Evolutionary conservation across 768 basidiomycete species (phyloP).

Genomic region (Dictyophora rubrovolvata): DNA sequence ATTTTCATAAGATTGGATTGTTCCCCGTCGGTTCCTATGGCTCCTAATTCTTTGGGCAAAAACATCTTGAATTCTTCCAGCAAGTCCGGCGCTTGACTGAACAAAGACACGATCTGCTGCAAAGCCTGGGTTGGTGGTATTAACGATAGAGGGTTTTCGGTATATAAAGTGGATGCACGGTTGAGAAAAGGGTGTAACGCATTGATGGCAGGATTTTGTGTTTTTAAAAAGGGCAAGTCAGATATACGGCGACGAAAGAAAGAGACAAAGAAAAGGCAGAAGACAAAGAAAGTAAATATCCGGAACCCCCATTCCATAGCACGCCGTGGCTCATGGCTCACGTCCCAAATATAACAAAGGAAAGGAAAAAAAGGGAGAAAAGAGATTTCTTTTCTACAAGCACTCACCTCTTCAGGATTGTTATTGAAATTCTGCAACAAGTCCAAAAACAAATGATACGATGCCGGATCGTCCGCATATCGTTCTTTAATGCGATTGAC

Average conservation of each 20-base stretch:
- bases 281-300: too few species aligned
- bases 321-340: too few species aligned
- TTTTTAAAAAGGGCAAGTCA: too few species aligned
- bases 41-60: slow-evolving; percentile 48
- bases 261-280: too few species aligned
- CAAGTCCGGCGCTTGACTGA: slow-evolving; percentile 68
- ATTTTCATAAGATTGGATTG: slow-evolving; percentile 7
- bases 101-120: slow-evolving; percentile 54
- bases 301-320: too few species aligned
- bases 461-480: slow-evolving; percentile 69
- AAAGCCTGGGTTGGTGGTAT: slow-evolving; percentile 51
- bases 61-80: slow-evolving; percentile 66
- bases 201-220: too few species aligned
- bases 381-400: not conserved
- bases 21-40: slow-evolving; percentile 31
- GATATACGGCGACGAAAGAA: too few species aligned
- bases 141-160: not conserved
- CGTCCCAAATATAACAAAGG: not conserved
- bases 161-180: too few species aligned
- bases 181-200: too few species aligned
- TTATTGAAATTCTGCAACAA: slow-evolving; percentile 39
- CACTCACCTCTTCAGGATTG: slow-evolving; percentile 8
- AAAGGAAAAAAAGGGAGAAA: not conserved
- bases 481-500: slow-evolving; percentile 95
- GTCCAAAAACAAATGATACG: slow-evolving; percentile 70